Evolutionary conservation across 176 grass and related monocot species (phyloP).

Genomic region (Cenchrus fungigraminus): DNA sequence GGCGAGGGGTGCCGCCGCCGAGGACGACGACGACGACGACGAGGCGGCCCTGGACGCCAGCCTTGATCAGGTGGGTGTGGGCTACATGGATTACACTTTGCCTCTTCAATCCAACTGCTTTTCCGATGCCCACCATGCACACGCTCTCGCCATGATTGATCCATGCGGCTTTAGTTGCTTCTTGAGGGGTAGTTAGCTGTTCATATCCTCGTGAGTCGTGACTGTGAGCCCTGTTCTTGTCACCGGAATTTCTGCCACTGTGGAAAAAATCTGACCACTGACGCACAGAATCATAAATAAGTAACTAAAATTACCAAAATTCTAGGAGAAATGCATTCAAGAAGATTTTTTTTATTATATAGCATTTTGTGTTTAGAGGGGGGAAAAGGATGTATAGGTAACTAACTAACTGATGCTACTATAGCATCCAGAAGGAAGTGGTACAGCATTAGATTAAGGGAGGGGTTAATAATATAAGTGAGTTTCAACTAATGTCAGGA

Average conservation of each 20-base stretch:
- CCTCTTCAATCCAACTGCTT: constrained; percentile 22
- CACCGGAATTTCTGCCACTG: neutral
- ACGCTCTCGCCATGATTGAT: constrained; percentile 52
- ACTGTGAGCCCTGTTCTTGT: neutral
- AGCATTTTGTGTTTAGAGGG: neutral
- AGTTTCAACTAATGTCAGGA: constrained; percentile 43
- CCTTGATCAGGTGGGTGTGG: constrained; percentile 48
- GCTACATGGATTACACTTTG: constrained; percentile 18
- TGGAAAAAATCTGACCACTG: neutral
- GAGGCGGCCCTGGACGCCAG: constrained; percentile 53
- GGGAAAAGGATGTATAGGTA: constrained; percentile 2
- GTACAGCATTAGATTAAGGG: constrained; percentile 15
- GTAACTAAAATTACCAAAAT: neutral
- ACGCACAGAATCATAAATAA: neutral
- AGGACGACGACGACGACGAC: constrained; percentile 26
- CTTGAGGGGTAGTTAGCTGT: constrained; percentile 22
- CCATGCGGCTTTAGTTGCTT: constrained; percentile 22
- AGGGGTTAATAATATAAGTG: constrained; percentile 28
- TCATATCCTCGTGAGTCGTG: constrained; percentile 50
- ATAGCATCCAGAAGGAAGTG: constrained; percentile 19
- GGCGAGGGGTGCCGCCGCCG: neutral
- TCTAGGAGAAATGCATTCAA: constrained; percentile 7
- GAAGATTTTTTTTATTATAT: neutral
- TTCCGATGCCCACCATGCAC: constrained; percentile 44
- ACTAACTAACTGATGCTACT: constrained; percentile 25